A percentile compares a stretch with the other conserved stretches of the same genome.
These are phyloP conservation scores for Coniochaeta sp. DNA, from an alignment of 2,329 filamentous ascomycete species.

Conservation along the genomic window DNA sequence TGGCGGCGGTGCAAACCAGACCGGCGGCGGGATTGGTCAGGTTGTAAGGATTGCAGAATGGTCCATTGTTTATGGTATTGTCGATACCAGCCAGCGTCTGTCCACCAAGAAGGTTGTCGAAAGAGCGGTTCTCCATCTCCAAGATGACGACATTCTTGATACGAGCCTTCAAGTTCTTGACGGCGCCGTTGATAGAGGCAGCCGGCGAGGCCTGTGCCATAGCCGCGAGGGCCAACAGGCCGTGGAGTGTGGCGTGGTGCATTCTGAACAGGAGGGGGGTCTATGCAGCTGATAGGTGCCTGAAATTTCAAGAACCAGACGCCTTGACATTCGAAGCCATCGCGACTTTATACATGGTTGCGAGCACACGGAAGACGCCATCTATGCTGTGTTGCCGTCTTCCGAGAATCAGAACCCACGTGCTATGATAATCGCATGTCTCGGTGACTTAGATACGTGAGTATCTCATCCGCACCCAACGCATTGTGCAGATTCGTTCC, in stretches of 20 bases:
- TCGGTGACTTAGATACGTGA: neutral
- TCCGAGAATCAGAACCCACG: neutral
- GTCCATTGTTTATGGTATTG: conserved; percentile 32
- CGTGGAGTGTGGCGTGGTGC: neutral
- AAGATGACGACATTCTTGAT: conserved; percentile 42
- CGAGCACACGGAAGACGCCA: neutral
- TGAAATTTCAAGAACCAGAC: neutral
- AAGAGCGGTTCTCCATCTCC: conserved; percentile 36
- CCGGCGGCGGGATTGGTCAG: conserved; percentile 14
- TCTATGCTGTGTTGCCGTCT: neutral
- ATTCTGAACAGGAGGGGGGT: neutral
- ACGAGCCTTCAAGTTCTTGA: conserved; percentile 18
- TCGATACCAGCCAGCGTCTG: conserved; percentile 28
- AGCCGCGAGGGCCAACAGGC: neutral
- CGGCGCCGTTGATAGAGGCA: neutral
- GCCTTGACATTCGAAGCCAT: neutral
- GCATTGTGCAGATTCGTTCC: neutral
- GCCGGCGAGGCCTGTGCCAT: neutral
- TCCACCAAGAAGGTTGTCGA: conserved; percentile 35
- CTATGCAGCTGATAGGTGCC: neutral
- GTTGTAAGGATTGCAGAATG: conserved; percentile 32
- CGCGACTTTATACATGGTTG: neutral
- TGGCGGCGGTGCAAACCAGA: conserved; percentile 21
- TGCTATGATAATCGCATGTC: neutral
- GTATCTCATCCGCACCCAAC: neutral